These are phyloP conservation scores for Colletotrichum lini DNA, from an alignment of 2,329 filamentous ascomycete species.

Conservation along the genomic window DNA sequence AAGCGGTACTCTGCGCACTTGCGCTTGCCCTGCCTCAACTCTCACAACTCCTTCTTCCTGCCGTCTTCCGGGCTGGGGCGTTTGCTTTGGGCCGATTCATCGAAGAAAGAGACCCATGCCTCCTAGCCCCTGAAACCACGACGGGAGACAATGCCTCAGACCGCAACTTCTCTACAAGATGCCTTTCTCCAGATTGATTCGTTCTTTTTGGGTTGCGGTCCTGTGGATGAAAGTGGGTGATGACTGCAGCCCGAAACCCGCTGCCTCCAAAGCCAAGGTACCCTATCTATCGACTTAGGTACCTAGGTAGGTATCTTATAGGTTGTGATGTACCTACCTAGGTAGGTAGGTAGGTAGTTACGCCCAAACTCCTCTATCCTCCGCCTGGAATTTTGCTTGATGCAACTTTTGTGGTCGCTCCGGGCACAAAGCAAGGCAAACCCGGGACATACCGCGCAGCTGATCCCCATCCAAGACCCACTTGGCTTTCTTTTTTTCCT, in stretches of 20 bases:
- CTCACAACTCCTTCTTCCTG: not conserved
- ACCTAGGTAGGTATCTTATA: too few relatives aligned
- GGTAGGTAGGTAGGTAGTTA: not conserved
- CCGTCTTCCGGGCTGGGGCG: not conserved
- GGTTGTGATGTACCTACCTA: too few relatives aligned
- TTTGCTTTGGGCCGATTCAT: conserved; percentile 20
- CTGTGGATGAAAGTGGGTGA: conserved; percentile 13
- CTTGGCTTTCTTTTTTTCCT: conserved; percentile 18
- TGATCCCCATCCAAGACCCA: conserved; percentile 29
- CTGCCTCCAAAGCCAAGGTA: not conserved
- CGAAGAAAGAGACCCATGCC: conserved; percentile 23
- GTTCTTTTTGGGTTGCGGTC: conserved; percentile 2
- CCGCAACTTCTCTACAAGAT: conserved; percentile 38
- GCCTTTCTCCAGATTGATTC: conserved; percentile 33
- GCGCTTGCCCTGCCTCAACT: conserved; percentile 4
- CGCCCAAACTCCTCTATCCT: conserved; percentile 18
- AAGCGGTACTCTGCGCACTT: not conserved
- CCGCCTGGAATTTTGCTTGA: conserved; percentile 40
- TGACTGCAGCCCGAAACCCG: conserved; percentile 13
- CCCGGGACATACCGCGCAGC: conserved; percentile 33
- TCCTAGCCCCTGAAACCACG: conserved; percentile 34
- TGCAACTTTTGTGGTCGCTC: conserved; percentile 29
- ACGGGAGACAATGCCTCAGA: conserved; percentile 34
- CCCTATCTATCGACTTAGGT: too few relatives aligned
- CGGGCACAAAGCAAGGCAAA: conserved; percentile 30